A percentile compares a stretch with the other conserved stretches of the same genome.
Conservation (phyloP, 139 green algal species). For the Gonium pectorale region DNA sequence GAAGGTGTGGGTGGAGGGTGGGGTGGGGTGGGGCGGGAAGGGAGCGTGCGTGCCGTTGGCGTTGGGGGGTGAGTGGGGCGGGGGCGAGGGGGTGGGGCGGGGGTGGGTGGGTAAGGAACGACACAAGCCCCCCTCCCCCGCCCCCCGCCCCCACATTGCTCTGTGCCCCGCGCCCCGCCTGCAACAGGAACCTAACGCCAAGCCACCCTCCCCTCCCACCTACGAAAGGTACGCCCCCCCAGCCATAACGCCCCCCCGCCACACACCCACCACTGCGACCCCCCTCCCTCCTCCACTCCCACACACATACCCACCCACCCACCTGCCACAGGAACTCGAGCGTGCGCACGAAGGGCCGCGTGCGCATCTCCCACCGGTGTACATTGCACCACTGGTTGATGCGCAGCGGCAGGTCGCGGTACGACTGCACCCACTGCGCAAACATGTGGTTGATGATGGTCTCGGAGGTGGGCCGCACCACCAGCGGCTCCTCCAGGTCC, state of each 20-base stretch:
- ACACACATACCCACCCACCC: not conserved
- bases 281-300: not conserved
- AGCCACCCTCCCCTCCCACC: not conserved
- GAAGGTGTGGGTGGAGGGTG: no score
- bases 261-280: not conserved
- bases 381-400: slow-evolving; percentile 99
- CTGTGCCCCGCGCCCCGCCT: not conserved
- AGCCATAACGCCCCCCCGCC: not conserved
- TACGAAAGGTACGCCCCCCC: no score
- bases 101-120: not conserved
- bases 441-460: slow-evolving; percentile 99
- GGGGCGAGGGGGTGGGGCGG: no score
- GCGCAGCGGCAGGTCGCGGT: slow-evolving; percentile 96
- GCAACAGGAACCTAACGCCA: not conserved
- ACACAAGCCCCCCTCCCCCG: not conserved
- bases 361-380: slow-evolving; percentile 99
- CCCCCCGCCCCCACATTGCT: not conserved
- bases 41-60: no score
- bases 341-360: slow-evolving; percentile 97
- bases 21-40: no score
- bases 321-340: slow-evolving; percentile 89
- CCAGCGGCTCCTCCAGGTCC: slow-evolving; percentile 97
- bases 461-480: slow-evolving; percentile 96
- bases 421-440: slow-evolving; percentile 82
- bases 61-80: no score